Base-by-base conservation (phyloP, 176 grass and related monocot genomes). In the Secale cereale region DNA sequence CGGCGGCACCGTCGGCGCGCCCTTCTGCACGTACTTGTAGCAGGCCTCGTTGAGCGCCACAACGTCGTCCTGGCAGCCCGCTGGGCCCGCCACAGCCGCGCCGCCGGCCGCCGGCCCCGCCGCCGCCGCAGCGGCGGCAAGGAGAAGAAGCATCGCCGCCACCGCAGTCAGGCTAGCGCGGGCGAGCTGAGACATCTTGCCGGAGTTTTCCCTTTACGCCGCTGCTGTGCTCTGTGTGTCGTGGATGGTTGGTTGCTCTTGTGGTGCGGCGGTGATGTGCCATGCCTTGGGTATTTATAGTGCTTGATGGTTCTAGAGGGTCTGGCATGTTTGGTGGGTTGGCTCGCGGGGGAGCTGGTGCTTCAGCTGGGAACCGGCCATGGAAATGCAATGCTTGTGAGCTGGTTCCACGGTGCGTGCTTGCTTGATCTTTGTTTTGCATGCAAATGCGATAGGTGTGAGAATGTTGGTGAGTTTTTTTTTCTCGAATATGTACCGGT, bases 11-110 rank as follows among this genome's bases (percentile, higher is more conserved):
- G 22, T 45, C 3, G 59, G 67, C 2, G n/a, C 9, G 9, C 63
- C 67, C 65, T 73, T 88, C 30, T 70, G 3, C 11, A 88, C 81
- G 40, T 26, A 88, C 29, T 78, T 2, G 74, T 63, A 36, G 86
- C 87, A 88, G 56, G 11, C 31, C 7, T 11, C 17, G 76, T 29
- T 67, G 61, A 89, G 78, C 20, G 26, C 37, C 11, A 48, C 37
- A 5, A 85, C 61, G 63, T 77, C 82, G 1, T 25, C 48, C 50
- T 69, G 35, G 70, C 78, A 85, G 6, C 27, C 27, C 15, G 43
- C 32, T 11, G 41, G 10, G 36, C n/a, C 26, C 19, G 35, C 26
- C 2, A 27, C 17, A 23, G 19, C 19, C 7, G 70, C 13, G 19
- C 59, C 26, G 66, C 39, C 20, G 61, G 33, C 70, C 10, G 66